Evolutionary conservation across 176 grass and related monocot genomes (phyloP), one percentile per base, ranked within the genome.

Genomic region (Hordeum marinum): DNA sequence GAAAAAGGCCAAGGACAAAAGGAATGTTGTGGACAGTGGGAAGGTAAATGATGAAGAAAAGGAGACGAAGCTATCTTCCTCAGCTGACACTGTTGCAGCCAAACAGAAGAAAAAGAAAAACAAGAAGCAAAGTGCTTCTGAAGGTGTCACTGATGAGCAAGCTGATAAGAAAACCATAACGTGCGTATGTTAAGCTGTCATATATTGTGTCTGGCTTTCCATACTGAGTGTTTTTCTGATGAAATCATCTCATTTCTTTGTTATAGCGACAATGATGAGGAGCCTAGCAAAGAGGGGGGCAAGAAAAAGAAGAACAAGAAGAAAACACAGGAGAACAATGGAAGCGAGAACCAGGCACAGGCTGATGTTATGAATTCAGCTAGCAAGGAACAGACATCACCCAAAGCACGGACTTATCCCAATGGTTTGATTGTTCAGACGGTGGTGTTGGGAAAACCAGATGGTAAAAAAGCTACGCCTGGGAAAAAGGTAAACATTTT

Each of bases 401-500:
- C 65, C 2, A 90, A 89, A 89, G 78, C 81, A 17, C 82, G 91
- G 3, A 96, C 91, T 34, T 96, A 94, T 88, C 84, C 69, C 81
- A 99, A 94, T 90, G 96, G 94, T 64, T 63, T 99, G 88, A 85
- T 83, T 29, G 80, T 99, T 82, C 60, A 99, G 82, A 84, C 91
- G 76, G 75, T 96, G n/a, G 78, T 32, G 7, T 85, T 92, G 84
- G 97, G 97, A 27, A 93, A 89, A 63, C 92, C 91, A 82, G 94
- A 96, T 65, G 97, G 94, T 68, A 92, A 94, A 92, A 92, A 88
- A 50, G 94, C 97, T 75, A 60, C 70, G 40, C 82, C 65, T 61
- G 94, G 94, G 64, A 85, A 75, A 52, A 99, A 91, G 88, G 97
- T 99, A 89, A 76, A 77, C 34, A 54, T 18, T 84, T 63, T 34